Percentiles rank a stretch among this genome's conserved stretches.
phyloP scores from a whole-genome alignment of 306 rosid genomes.

The Cajanus cajan region DNA sequence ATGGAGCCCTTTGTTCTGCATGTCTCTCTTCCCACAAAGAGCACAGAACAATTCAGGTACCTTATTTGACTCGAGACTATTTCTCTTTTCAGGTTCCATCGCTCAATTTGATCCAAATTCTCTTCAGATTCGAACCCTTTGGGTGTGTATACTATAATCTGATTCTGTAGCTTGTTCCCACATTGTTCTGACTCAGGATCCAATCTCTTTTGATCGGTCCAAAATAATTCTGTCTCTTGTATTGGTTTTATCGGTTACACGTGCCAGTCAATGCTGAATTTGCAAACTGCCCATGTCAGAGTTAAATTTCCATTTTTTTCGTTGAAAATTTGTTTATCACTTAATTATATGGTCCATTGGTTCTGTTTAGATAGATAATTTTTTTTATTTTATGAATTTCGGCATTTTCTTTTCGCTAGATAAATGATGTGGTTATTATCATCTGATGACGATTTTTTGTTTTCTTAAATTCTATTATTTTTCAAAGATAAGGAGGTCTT shows the following conservation, averaged over 20 bases:
- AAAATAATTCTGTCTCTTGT: background rate
- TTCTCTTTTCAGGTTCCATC: background rate
- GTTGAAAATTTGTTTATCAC: slow-evolving; percentile 20
- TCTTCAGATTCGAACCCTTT: background rate
- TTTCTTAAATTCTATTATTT: background rate
- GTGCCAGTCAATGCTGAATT: slow-evolving; percentile 22
- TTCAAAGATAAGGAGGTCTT: slow-evolving; percentile 70
- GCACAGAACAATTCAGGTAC: slow-evolving; percentile 68
- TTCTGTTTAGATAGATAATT: slow-evolving; percentile 18
- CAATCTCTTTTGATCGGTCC: slow-evolving; percentile 26
- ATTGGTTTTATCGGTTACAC: slow-evolving; percentile 10
- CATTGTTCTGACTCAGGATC: slow-evolving; percentile 29
- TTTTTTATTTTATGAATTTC: background rate
- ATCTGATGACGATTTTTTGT: slow-evolving; percentile 27
- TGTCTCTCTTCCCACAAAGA: slow-evolving; percentile 59
- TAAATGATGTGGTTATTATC: slow-evolving; percentile 12
- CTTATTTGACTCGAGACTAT: background rate
- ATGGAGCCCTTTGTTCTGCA: slow-evolving; percentile 71
- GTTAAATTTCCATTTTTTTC: background rate
- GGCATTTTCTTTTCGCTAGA: background rate
- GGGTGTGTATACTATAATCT: background rate
- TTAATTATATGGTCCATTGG: slow-evolving; percentile 17
- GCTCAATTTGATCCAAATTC: slow-evolving; percentile 17
- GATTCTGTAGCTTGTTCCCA: slow-evolving; percentile 19
- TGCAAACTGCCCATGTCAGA: slow-evolving; percentile 7